phyloP scores from a whole-genome alignment of 257 asterid genomes.

The Cruciata laevipes region DNA sequence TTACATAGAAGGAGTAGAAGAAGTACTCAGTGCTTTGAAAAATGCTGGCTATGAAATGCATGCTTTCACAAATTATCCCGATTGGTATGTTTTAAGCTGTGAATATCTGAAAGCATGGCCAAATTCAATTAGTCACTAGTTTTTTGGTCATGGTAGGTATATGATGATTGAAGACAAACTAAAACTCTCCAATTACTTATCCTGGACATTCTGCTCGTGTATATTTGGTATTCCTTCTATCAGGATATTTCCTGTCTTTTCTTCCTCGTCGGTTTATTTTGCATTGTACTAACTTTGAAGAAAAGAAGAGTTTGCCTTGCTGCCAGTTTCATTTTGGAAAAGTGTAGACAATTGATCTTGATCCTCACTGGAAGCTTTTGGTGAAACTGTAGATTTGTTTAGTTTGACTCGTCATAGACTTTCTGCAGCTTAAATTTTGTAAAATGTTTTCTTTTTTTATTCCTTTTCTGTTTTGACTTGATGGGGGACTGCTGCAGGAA shows the following conservation, averaged over 20 bases:
- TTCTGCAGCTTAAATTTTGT: neutral
- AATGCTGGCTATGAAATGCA: constrained; percentile 80
- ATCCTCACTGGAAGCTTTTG: neutral
- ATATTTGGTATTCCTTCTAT: constrained; percentile 46
- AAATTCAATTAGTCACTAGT: constrained; percentile 14
- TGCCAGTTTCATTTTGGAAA: neutral
- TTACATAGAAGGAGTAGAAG: constrained; percentile 75
- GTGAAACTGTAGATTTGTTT: neutral
- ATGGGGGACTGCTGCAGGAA: constrained; percentile 33
- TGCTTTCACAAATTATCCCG: constrained; percentile 84
- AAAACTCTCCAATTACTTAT: constrained; percentile 65
- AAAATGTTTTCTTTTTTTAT: too few species aligned
- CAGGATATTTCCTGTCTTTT: neutral
- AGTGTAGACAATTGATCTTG: too few species aligned
- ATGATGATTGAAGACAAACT: constrained; percentile 79
- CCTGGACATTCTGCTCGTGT: constrained; percentile 98
- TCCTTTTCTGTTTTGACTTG: neutral
- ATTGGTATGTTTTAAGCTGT: constrained; percentile 44
- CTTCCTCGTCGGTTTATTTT: neutral
- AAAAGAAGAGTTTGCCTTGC: neutral
- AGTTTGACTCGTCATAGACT: neutral
- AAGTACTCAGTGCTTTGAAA: constrained; percentile 57
- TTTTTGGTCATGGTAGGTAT: constrained; percentile 47
- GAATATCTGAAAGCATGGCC: constrained; percentile 14
- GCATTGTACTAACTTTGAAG: neutral